Evolutionary conservation across 2,329 filamentous ascomycete genomes (phyloP).

Genomic region (Arthroderma uncinatum): DNA sequence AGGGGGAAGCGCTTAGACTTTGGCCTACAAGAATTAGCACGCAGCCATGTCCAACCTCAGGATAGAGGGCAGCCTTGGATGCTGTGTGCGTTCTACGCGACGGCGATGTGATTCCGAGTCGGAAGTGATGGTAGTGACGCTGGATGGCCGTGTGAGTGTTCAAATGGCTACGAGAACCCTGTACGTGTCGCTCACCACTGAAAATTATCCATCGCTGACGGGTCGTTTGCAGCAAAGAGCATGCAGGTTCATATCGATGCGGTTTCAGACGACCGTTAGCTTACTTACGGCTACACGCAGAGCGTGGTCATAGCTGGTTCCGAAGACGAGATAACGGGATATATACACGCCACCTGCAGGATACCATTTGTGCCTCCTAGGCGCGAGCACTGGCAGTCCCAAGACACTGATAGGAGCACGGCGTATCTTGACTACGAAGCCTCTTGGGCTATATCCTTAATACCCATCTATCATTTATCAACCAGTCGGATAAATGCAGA

Average conservation of each 20-base stretch:
- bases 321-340: too few relatives aligned
- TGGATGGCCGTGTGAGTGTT: background rate
- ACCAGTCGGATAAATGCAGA: background rate
- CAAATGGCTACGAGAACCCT: background rate
- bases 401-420: too few relatives aligned
- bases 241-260: background rate
- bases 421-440: too few relatives aligned
- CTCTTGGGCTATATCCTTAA: too few relatives aligned
- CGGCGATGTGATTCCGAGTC: background rate
- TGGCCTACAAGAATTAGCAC: too few relatives aligned
- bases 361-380: too few relatives aligned
- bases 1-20: too few relatives aligned
- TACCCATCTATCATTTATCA: background rate
- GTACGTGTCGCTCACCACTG: background rate
- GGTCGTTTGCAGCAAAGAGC: background rate
- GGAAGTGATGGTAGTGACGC: background rate
- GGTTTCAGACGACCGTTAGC: background rate
- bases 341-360: too few relatives aligned
- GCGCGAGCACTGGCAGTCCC: too few relatives aligned
- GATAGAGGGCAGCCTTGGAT: background rate
- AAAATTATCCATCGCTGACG: background rate
- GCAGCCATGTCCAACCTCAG: background rate
- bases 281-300: background rate
- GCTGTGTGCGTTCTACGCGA: background rate
- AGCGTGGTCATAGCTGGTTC: too few relatives aligned